phyloP scores from a whole-genome alignment of 225 moss, liverwort and hornwort genomes.

The Marchantia paleacea region DNA sequence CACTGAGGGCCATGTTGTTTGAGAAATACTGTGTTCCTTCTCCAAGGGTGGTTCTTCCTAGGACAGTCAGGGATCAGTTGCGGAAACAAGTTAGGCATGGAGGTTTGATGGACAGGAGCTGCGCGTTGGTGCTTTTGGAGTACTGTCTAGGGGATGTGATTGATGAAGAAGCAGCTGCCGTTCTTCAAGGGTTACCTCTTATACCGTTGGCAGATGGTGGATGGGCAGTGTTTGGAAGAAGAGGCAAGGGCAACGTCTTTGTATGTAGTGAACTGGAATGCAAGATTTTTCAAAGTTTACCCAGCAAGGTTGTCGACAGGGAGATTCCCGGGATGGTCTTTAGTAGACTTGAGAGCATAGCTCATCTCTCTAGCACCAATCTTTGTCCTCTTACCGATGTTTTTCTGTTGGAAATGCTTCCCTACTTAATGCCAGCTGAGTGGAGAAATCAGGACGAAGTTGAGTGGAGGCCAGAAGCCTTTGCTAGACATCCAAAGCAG shows the following conservation, averaged over 20 bases:
- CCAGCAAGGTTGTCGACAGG: conserved; percentile 55
- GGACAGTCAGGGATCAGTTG: conserved; percentile 61
- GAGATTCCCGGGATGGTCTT: conserved; percentile 45
- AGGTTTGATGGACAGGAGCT: conserved; percentile 50
- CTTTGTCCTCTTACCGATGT: conserved; percentile 50
- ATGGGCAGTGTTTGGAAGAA: conserved; percentile 58
- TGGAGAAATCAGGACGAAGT: conserved; percentile 66
- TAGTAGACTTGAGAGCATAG: conserved; percentile 60
- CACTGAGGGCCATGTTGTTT: conserved; percentile 56
- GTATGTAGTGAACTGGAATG: conserved; percentile 56
- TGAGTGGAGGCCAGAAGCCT: conserved; percentile 62
- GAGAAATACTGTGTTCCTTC: conserved; percentile 46
- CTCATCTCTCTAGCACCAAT: conserved; percentile 53
- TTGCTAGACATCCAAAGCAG: conserved; percentile 55
- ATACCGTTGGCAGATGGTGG: conserved; percentile 70
- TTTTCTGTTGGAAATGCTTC: conserved; percentile 49
- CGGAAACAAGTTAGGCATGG: conserved; percentile 62
- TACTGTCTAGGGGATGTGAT: conserved; percentile 87
- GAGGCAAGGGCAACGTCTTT: conserved; percentile 47
- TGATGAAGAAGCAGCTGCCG: conserved; percentile 62
- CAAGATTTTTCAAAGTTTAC: conserved; percentile 49
- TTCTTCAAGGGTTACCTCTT: conserved; percentile 62
- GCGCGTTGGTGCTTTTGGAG: conserved; percentile 61
- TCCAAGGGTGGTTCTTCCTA: conserved; percentile 64
- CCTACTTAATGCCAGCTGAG: conserved; percentile 61